Base-by-base conservation (phyloP, 495 filamentous ascomycete species). In the Podospora bellae-mahoneyi region DNA sequence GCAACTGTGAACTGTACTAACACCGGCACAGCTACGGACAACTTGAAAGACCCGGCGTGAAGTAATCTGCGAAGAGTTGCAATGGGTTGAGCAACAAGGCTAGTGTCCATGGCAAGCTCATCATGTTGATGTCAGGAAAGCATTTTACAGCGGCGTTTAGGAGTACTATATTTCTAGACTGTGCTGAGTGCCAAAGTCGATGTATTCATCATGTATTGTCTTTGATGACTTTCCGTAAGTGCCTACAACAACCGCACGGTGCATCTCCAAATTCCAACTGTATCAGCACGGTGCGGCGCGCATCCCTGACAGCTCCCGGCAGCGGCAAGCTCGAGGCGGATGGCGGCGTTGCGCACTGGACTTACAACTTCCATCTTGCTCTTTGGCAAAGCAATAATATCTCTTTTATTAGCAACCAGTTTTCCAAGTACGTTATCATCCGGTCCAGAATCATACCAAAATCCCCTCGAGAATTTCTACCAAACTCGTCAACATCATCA, bases 21-120 rank as follows among this genome's bases (percentile, higher is more conserved):
- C 19, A 19, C 34, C 2, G 3, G 5, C 34, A 7, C 71, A 96
- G 93, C 91, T 7, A 97, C 93, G 70, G 91, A 94, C 71, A 93
- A 90, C 73, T 79, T 96, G 54, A 89, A 93, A 72, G 91, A 95
- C 16, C 92, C 93, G 1, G 85, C 64, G 64, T 71, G 20, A 68
- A 5, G 30, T 32, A 23, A 23, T 1, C 20, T 23, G 20, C 20
- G 20, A 23, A 23, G 20, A 23, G 20, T 23, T 23, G 20, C 20
- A 23, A 23, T 23, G 20, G 20, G 1, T 23, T 23, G 20, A 23
- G 20, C 1, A 23, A 23, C 20, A 23, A 23, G 20, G 20, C 20
- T 23, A 23, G 20, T 23, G 20, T 23, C 1, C 20, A 23, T 1
- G 20, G 20, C 20, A 23, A 23, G 20, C 20, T 23, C 20, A 23